phyloP scores from a whole-genome alignment of 768 basidiomycete genomes.

The Boletellus ananiceps region DNA sequence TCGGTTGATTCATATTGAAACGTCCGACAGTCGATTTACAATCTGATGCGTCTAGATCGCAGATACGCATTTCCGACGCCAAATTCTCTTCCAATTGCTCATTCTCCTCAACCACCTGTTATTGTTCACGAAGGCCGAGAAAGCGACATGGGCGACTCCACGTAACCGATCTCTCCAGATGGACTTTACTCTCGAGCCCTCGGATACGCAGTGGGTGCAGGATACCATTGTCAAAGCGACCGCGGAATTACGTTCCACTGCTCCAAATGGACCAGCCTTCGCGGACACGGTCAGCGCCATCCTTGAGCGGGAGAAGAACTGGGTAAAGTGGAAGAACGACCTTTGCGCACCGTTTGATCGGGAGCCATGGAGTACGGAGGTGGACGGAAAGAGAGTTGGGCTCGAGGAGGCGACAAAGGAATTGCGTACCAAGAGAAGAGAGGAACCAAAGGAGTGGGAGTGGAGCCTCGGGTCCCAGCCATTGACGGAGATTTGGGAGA shows the following conservation, averaged over 20 bases:
- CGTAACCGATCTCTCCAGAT: conserved; percentile 80
- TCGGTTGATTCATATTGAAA: conserved; percentile 30
- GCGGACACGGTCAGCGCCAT: conserved; percentile 68
- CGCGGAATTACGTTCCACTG: conserved; percentile 62
- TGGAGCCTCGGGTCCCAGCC: conserved; percentile 64
- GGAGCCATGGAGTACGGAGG: conserved; percentile 52
- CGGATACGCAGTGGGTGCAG: conserved; percentile 72
- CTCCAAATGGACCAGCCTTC: conserved; percentile 73
- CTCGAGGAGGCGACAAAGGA: conserved; percentile 59
- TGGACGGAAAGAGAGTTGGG: conserved; percentile 47
- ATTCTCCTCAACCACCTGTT: conserved; percentile 75
- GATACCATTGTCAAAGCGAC: conserved; percentile 56
- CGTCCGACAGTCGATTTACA: conserved; percentile 6
- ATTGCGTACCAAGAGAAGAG: conserved; percentile 49
- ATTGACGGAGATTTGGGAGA: conserved; percentile 78
- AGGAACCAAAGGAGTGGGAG: conserved; percentile 57
- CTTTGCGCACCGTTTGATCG: conserved; percentile 77
- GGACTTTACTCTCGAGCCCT: conserved; percentile 69
- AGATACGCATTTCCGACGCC: conserved; percentile 89
- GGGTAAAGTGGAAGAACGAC: conserved; percentile 88
- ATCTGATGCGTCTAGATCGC: conserved; percentile 54
- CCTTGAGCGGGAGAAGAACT: conserved; percentile 81
- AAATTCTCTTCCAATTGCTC: conserved; percentile 81
- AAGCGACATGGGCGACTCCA: conserved; percentile 53
- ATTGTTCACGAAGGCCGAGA: conserved; percentile 65